These are phyloP conservation scores for Sporothrix sp. DNA, from an alignment of 2,329 filamentous ascomycete species.

Conservation along the genomic window DNA sequence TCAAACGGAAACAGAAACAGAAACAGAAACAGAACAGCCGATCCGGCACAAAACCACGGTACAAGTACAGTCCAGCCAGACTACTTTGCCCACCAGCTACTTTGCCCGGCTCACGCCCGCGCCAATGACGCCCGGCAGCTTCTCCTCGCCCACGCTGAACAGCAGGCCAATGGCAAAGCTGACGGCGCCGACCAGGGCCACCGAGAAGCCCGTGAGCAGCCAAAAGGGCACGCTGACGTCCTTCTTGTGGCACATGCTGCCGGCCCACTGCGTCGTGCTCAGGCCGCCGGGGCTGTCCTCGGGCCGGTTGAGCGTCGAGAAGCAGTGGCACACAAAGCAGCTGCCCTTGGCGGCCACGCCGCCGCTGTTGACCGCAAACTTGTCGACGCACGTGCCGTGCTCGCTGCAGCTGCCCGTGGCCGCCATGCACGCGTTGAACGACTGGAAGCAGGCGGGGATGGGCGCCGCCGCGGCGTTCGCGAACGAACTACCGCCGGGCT, in stretches of 20 bases:
- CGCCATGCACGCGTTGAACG: constrained; percentile 55
- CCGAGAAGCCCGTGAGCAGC: constrained; percentile 66
- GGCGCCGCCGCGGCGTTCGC: constrained; percentile 22
- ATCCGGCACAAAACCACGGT: neutral
- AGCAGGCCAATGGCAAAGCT: constrained; percentile 66
- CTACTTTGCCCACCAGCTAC: constrained; percentile 25
- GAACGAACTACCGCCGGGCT: constrained; percentile 21
- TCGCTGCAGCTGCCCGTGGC: constrained; percentile 71
- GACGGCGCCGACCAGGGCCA: constrained; percentile 59
- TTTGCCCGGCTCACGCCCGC: constrained; percentile 76
- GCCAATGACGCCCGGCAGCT: constrained; percentile 89
- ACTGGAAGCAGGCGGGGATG: constrained; percentile 66
- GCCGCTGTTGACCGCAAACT: constrained; percentile 42
- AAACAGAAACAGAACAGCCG: neutral
- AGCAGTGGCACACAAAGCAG: constrained; percentile 76
- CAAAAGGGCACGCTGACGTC: constrained; percentile 86
- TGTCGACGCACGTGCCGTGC: constrained; percentile 67
- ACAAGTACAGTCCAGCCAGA: too few relatives aligned
- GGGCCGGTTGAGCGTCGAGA: constrained; percentile 36
- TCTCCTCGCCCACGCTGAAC: constrained; percentile 74
- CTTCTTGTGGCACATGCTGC: constrained; percentile 78
- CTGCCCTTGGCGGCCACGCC: constrained; percentile 19
- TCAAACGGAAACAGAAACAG: neutral
- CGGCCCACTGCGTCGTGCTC: constrained; percentile 64
- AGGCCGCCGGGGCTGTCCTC: constrained; percentile 30